Percentiles rank a stretch among this genome's conserved stretches.
These are phyloP conservation scores for Nicotiana tabacum DNA, from an alignment of 257 asterid genomes.

Conservation along the genomic window DNA sequence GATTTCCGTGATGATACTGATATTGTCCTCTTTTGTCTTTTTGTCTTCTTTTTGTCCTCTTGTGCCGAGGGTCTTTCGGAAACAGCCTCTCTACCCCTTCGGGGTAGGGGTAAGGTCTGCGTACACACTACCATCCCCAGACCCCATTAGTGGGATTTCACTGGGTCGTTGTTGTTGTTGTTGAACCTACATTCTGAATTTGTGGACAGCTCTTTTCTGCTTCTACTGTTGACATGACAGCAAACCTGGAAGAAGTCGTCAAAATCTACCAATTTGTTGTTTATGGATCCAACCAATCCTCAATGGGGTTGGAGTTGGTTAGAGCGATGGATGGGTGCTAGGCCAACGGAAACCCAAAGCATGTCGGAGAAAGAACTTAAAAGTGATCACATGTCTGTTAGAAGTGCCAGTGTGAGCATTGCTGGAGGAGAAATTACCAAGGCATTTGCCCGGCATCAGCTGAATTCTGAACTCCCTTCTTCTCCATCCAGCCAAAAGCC, in stretches of 20 bases:
- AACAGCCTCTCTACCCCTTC: too few species aligned
- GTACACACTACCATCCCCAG: too few species aligned
- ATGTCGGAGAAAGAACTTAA: slow-evolving; percentile 12
- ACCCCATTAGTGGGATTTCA: too few species aligned
- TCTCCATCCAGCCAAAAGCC: slow-evolving; percentile 54
- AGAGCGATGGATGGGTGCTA: slow-evolving; percentile 89
- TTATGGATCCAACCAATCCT: slow-evolving; percentile 94
- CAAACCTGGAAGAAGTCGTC: slow-evolving; percentile 88
- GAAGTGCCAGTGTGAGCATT: slow-evolving; percentile 30
- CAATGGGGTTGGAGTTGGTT: slow-evolving; percentile 99
- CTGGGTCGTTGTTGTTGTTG: too few species aligned
- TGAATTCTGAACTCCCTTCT: slow-evolving; percentile 57
- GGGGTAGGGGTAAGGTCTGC: too few species aligned
- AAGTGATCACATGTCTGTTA: slow-evolving; percentile 27
- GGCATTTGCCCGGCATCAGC: slow-evolving; percentile 82
- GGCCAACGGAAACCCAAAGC: slow-evolving; percentile 49
- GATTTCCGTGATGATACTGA: too few species aligned
- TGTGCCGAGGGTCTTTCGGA: too few species aligned
- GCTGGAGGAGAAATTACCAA: slow-evolving; percentile 60
- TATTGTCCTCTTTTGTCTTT: too few species aligned
- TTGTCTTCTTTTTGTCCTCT: too few species aligned
- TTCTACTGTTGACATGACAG: slow-evolving; percentile 52
- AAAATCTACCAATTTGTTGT: slow-evolving; percentile 57
- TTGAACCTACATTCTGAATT: too few species aligned
- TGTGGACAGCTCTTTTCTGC: too few species aligned